These are phyloP conservation scores for Sporisorium scitamineum DNA, from an alignment of 1,284 basidiomycete genomes.

Conservation along the genomic window DNA sequence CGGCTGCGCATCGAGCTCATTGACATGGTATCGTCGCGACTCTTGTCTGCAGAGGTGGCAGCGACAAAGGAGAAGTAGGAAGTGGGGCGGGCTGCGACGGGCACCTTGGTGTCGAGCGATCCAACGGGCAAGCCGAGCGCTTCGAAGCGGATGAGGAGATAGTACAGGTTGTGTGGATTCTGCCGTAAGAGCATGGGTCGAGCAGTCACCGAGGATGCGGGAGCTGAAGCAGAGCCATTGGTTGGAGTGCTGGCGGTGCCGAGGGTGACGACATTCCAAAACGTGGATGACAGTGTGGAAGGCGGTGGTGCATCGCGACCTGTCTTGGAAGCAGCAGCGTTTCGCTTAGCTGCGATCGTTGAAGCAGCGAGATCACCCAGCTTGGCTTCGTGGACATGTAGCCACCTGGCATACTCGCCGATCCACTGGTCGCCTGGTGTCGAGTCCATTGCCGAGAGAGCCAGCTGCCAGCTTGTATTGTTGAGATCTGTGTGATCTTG, in stretches of 20 bases:
- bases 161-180: constrained; percentile 86
- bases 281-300: constrained; percentile 24
- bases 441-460: constrained; percentile 42
- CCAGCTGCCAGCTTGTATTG: neutral
- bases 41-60: constrained; percentile 21
- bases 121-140: constrained; percentile 79
- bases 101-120: constrained; percentile 78
- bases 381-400: constrained; percentile 54
- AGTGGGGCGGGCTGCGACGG: constrained; percentile 71
- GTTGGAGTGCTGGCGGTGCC: constrained; percentile 13
- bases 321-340: constrained; percentile 1
- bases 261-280: constrained; percentile 46
- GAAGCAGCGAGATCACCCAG: constrained; percentile 45
- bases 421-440: constrained; percentile 54
- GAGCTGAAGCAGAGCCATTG: neutral
- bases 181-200: constrained; percentile 74
- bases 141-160: constrained; percentile 86
- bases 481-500: neutral
- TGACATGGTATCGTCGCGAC: constrained; percentile 76
- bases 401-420: constrained; percentile 57
- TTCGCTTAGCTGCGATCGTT: constrained; percentile 9
- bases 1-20: constrained; percentile 82
- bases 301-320: constrained; percentile 1
- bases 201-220: constrained; percentile 3
- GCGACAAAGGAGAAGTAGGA: constrained; percentile 70